These are phyloP conservation scores for Cytidiella melzeri DNA, from an alignment of 768 basidiomycete species.

Conservation along the genomic window DNA sequence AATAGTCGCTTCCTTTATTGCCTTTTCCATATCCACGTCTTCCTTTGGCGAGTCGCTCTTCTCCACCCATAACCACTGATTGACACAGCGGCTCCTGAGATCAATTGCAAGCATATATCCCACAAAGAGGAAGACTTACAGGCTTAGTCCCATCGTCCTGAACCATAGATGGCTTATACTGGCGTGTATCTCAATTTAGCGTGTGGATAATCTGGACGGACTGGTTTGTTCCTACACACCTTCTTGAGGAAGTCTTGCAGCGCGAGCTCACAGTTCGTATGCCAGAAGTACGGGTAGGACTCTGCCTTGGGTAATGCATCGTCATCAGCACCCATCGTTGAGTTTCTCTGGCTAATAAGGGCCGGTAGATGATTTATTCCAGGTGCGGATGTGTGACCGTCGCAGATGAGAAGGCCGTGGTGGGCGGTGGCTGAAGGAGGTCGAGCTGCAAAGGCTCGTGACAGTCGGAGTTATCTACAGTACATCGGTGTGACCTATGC, in stretches of 20 bases:
- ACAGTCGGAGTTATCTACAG: too few species aligned
- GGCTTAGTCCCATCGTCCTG: slow-evolving; percentile 73
- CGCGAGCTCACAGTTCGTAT: not conserved
- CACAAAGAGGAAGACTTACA: slow-evolving; percentile 33
- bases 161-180: slow-evolving; percentile 77
- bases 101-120: not conserved
- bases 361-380: too few species aligned
- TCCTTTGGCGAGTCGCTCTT: slow-evolving; percentile 9
- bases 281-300: slow-evolving; percentile 6
- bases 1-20: slow-evolving; percentile 39
- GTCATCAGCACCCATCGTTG: slow-evolving; percentile 1
- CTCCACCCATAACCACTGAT: slow-evolving; percentile 63
- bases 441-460: too few species aligned
- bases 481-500: too few species aligned
- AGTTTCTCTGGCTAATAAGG: too few species aligned
- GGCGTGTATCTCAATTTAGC: slow-evolving; percentile 2
- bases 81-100: not conserved
- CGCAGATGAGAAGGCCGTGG: too few species aligned
- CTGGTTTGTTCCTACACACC: slow-evolving; percentile 25
- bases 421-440: too few species aligned
- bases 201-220: not conserved
- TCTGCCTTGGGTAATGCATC: not conserved
- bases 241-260: slow-evolving; percentile 33
- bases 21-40: slow-evolving; percentile 20
- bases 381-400: too few species aligned